Evolutionary conservation across 176 grass and related monocot genomes (phyloP), one percentile per base, ranked within the genome.

Genomic region (Tillandsia fasciculata): DNA sequence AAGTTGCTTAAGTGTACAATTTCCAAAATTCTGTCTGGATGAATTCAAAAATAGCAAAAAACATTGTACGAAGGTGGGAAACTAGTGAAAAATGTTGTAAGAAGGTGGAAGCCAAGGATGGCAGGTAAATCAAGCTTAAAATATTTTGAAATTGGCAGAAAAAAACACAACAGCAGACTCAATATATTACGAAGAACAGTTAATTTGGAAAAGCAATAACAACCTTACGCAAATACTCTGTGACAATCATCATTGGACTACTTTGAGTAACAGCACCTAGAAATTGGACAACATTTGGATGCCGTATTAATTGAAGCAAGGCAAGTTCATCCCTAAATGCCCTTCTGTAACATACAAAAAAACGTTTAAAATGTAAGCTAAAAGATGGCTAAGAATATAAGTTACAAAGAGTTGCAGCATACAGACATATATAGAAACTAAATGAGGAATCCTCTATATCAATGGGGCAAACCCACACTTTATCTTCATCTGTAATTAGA

Each of bases 191-290:
- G 24, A 14, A 17, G 17, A 17, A 9, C 20, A 59, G 20, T 17
- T 18, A 22, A 59, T 59, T 59, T 8, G n/a, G 14, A 14, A 8
- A 8, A 59, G n/a, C 9, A 17, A 17, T 18, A 59, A 59, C 54
- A 87, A 99, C 94, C 94, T 99, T 99, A 51, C 84, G 89, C 87
- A 99, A 86, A 87, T 73, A 99, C 76, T 99, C 94, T 66, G 91
- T 99, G 10, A 99, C 94, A 79, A 99, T 99, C 94, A 99, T 99
- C 94, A 99, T 99, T 33, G 94, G 94, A 70, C 67, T 99, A 74
- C 89, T 93, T 79, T 99, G 94, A 83, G 94, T 99, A 69, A 99
- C 89, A 72, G 89, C 94, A 51, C 94, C 94, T 72, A 99, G 78
- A 79, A 99, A 99, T 74, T 99, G 94, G 50, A 93, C 94, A 1